Evolutionary conservation across 139 green algal species (phyloP).

Genomic region (Edaphochlamys debaryana): DNA sequence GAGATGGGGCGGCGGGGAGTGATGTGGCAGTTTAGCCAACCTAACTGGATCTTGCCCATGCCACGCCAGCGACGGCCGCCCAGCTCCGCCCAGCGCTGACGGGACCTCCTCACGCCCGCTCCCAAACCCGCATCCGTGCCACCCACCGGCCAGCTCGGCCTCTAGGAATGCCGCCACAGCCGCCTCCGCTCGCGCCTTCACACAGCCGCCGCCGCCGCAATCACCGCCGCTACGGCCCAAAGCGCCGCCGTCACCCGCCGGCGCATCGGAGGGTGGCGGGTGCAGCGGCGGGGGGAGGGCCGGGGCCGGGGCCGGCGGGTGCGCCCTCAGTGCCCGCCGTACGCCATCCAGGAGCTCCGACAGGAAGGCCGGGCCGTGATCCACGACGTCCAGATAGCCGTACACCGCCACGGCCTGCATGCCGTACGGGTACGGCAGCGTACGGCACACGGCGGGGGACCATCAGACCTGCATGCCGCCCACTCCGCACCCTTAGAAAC

Average conservation of each 20-base stretch:
- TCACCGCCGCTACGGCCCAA: background rate
- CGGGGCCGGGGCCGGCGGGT: too few species aligned
- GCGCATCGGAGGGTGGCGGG: constrained; percentile 4
- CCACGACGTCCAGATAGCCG: constrained; percentile 60
- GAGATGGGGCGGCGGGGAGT: background rate
- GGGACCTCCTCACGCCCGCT: background rate
- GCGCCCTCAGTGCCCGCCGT: too few species aligned
- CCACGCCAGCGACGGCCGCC: too few species aligned
- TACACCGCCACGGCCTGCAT: constrained; percentile 61
- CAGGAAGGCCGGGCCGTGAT: constrained; percentile 56
- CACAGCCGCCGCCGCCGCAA: background rate
- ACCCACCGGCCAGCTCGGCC: constrained; percentile 14
- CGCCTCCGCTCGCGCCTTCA: background rate
- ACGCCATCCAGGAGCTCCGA: constrained; percentile 17
- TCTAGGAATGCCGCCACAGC: constrained; percentile 10
- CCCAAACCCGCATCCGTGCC: background rate
- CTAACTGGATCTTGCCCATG: background rate
- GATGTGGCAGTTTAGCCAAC: background rate
- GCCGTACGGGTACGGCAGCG: too few species aligned
- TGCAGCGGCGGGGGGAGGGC: too few species aligned
- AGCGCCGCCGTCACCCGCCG: background rate
- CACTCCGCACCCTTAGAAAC: too few species aligned
- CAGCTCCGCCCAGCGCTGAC: background rate
- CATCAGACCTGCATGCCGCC: too few species aligned
- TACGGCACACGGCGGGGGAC: too few species aligned